Conservation (phyloP, 2,329 filamentous ascomycete genomes). For the Hymenoscyphus infarciens region DNA sequence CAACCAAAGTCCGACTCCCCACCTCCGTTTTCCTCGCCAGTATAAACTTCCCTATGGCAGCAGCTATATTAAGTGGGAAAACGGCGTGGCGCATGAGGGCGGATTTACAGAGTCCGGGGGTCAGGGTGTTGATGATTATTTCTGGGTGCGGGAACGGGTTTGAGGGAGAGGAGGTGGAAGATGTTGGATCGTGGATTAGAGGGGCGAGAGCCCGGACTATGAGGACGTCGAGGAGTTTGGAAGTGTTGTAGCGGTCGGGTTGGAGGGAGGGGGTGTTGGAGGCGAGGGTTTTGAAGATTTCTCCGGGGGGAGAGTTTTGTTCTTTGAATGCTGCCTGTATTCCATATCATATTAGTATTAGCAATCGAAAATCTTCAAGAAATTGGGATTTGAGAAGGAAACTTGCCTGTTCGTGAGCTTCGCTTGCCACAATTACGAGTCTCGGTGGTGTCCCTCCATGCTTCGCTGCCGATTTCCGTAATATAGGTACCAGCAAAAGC, state of each 20-base stretch:
- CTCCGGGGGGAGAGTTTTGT: constrained; percentile 12
- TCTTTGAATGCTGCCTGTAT: constrained; percentile 30
- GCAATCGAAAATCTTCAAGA: constrained; percentile 14
- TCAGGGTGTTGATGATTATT: constrained; percentile 36
- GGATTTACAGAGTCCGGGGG: constrained; percentile 34
- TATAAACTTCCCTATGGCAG: constrained; percentile 11
- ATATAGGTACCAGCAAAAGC: constrained; percentile 20
- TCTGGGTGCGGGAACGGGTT: constrained; percentile 19
- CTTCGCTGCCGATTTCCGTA: constrained; percentile 5
- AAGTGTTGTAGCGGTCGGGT: constrained; percentile 34
- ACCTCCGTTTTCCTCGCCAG: constrained; percentile 32
- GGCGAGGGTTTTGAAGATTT: constrained; percentile 26
- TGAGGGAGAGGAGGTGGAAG: constrained; percentile 11
- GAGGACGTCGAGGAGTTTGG: constrained; percentile 37
- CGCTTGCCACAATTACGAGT: constrained; percentile 16
- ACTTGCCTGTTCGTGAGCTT: constrained; percentile 16
- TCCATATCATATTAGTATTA: constrained; percentile 7
- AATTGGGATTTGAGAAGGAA: constrained; percentile 19
- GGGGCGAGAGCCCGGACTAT: constrained; percentile 33
- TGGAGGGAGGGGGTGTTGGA: constrained; percentile 20
- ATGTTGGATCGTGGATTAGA: constrained; percentile 17
- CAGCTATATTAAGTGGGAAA: neutral
- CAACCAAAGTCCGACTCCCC: constrained; percentile 34
- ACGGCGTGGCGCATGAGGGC: constrained; percentile 25
- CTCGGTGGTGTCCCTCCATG: constrained; percentile 3